phyloP scores from a whole-genome alignment of 2,329 filamentous ascomycete species.

The Colletotrichum tanaceti region DNA sequence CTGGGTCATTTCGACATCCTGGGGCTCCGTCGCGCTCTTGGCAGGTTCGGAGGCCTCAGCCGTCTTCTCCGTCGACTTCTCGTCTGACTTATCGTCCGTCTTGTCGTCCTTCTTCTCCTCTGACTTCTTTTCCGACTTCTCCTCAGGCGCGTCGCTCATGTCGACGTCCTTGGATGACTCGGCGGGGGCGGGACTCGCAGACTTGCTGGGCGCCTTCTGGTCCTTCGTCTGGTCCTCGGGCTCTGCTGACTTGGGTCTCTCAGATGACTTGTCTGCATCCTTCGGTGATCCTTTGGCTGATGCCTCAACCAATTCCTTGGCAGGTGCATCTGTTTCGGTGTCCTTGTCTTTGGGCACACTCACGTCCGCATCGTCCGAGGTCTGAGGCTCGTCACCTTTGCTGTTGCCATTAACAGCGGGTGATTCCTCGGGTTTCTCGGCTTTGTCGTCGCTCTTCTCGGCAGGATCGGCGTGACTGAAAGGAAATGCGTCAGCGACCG shows the following conservation, averaged over 20 bases:
- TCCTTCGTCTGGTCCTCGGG: slow-evolving; percentile 21
- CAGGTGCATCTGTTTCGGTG: neutral
- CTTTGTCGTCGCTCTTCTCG: slow-evolving; percentile 41
- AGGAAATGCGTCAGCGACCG: slow-evolving; percentile 20
- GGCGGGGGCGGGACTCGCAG: neutral
- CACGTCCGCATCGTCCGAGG: slow-evolving; percentile 27
- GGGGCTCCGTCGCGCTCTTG: slow-evolving; percentile 29
- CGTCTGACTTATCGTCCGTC: slow-evolving; percentile 7
- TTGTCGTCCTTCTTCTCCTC: slow-evolving; percentile 7
- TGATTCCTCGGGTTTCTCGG: slow-evolving; percentile 41
- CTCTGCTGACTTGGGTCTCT: slow-evolving; percentile 18
- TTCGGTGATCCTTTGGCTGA: slow-evolving; percentile 12
- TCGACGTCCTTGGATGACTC: slow-evolving; percentile 43
- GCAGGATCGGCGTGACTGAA: slow-evolving; percentile 47
- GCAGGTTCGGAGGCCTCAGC: slow-evolving; percentile 34
- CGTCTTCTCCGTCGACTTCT: slow-evolving; percentile 13
- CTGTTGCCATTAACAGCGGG: slow-evolving; percentile 45
- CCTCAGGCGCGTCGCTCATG: slow-evolving; percentile 43
- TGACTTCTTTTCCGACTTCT: slow-evolving; percentile 7
- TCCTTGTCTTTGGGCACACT: slow-evolving; percentile 22
- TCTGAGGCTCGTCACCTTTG: slow-evolving; percentile 40
- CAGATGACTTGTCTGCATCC: slow-evolving; percentile 16
- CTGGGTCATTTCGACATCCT: slow-evolving; percentile 37
- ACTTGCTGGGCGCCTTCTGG: slow-evolving; percentile 18
- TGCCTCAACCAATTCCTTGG: neutral